Percentiles rank a stretch among this genome's conserved stretches.
phyloP scores from a whole-genome alignment of 2,329 filamentous ascomycete genomes.

The Cercospora sp. region DNA sequence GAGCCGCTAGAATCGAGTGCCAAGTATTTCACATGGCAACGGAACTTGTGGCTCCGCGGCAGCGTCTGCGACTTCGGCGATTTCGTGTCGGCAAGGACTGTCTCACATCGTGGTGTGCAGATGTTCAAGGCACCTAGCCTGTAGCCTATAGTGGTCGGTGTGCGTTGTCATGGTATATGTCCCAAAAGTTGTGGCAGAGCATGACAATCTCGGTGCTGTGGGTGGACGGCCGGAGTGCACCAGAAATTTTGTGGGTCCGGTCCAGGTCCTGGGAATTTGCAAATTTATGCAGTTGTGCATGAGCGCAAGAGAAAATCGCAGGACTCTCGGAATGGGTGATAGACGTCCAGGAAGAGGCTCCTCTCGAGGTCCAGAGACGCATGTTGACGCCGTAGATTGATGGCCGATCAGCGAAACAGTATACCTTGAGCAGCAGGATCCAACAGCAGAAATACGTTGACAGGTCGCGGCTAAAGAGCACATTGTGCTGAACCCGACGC shows the following conservation, averaged over 20 bases:
- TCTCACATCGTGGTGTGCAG: conserved; percentile 1
- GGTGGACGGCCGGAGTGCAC: background rate
- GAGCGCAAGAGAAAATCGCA: background rate
- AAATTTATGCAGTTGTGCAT: background rate
- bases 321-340: background rate
- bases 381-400: background rate
- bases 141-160: background rate
- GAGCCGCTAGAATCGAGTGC: conserved; percentile 7
- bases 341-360: background rate
- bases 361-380: background rate
- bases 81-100: background rate
- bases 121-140: no score
- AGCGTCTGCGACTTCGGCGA: conserved; percentile 12
- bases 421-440: background rate
- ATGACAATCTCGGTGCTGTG: background rate
- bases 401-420: background rate
- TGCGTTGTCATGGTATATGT: background rate
- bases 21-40: conserved; percentile 15
- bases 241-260: background rate
- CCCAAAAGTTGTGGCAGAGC: background rate
- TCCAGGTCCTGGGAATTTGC: background rate
- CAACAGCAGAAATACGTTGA: background rate
- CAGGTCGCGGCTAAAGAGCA: background rate
- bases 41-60: conserved; percentile 12
- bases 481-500: background rate